Conservation (phyloP, 2,329 filamentous ascomycete genomes). For the Phaeosphaeria sp. region DNA sequence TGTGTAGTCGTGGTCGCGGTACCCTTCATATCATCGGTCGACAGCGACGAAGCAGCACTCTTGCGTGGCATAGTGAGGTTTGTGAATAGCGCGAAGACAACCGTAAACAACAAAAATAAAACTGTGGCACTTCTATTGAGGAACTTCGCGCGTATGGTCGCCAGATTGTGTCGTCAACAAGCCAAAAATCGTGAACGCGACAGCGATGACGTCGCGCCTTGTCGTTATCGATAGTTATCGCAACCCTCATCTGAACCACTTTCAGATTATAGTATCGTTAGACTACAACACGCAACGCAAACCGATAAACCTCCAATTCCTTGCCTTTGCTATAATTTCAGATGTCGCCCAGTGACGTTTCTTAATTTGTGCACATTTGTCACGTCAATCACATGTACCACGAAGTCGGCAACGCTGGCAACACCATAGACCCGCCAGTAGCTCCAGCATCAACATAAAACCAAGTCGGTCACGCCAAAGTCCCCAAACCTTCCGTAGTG, state of each 20-base stretch:
- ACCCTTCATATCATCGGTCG: slow-evolving; percentile 25
- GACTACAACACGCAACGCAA: too few species aligned
- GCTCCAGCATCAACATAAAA: background rate
- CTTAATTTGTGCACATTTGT: too few species aligned
- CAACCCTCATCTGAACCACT: background rate
- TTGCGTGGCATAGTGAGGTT: slow-evolving; percentile 39
- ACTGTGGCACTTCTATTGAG: too few species aligned
- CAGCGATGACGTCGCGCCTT: background rate
- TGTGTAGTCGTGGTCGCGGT: slow-evolving; percentile 45
- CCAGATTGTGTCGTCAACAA: background rate
- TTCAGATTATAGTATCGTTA: background rate
- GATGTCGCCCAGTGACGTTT: too few species aligned
- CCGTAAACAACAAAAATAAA: background rate
- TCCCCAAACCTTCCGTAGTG: background rate
- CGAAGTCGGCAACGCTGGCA: too few species aligned
- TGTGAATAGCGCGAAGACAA: background rate
- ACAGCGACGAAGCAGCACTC: slow-evolving; percentile 20
- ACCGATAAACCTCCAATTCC: background rate
- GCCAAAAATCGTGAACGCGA: background rate
- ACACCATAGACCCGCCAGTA: background rate
- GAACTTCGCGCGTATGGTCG: background rate
- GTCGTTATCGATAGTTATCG: too few species aligned
- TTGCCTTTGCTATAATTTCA: background rate
- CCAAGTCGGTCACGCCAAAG: background rate
- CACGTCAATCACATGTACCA: background rate